A percentile compares a stretch with the other conserved stretches of the same genome.
phyloP scores from a whole-genome alignment of 148 eudicot species.

The Linanthus parryae region DNA sequence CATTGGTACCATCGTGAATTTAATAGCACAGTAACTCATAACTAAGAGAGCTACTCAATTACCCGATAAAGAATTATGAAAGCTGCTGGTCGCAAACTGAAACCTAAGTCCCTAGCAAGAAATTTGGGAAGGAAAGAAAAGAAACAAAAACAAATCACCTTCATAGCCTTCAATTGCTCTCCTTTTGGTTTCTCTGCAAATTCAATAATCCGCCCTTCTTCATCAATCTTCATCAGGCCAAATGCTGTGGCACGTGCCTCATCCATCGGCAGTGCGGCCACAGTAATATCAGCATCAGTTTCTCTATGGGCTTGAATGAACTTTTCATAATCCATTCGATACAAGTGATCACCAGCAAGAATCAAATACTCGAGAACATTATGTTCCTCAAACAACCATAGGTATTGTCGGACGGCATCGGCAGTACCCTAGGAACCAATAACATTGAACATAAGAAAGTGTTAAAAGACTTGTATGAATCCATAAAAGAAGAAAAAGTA shows the following conservation, averaged over 20 bases:
- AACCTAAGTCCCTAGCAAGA: no score
- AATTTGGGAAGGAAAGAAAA: no score
- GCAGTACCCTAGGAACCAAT: slow-evolving; percentile 16
- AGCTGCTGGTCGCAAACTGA: no score
- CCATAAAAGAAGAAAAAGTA: no score
- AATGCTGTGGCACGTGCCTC: slow-evolving; percentile 89
- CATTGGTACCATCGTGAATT: no score
- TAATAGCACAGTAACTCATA: no score
- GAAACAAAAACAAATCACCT: slow-evolving; percentile 19
- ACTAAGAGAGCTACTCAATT: no score
- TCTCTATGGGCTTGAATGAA: slow-evolving; percentile 94
- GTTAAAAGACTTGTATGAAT: no score
- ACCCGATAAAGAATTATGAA: no score
- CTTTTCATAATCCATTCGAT: slow-evolving; percentile 83
- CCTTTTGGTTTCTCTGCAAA: slow-evolving; percentile 86
- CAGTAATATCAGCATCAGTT: slow-evolving; percentile 90
- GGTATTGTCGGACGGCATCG: background rate
- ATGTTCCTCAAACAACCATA: background rate
- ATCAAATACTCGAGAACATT: background rate
- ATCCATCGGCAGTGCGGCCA: slow-evolving; percentile 88
- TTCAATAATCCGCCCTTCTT: slow-evolving; percentile 78
- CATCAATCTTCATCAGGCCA: slow-evolving; percentile 90
- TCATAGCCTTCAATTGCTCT: slow-evolving; percentile 78
- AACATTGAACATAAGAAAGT: slow-evolving; percentile 3
- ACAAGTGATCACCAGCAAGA: slow-evolving; percentile 17